Percentiles rank a stretch among this genome's conserved stretches.
These are phyloP conservation scores for Arthroderma sp. DNA, from an alignment of 2,329 filamentous ascomycete genomes.

Conservation along the genomic window DNA sequence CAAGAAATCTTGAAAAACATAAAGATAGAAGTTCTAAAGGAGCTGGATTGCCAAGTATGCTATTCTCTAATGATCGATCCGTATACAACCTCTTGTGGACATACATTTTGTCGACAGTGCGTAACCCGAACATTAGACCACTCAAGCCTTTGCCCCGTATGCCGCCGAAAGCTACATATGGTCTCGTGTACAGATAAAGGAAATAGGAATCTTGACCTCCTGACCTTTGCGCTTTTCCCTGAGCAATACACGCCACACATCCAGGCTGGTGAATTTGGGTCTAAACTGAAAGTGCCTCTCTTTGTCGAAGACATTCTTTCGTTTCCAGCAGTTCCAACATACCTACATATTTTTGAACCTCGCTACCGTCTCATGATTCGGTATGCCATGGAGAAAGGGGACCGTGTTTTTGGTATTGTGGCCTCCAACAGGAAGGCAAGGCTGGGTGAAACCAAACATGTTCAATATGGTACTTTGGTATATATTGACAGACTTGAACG, in stretches of 20 bases:
- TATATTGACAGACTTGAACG: slow-evolving; percentile 61
- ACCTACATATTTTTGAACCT: slow-evolving; percentile 86
- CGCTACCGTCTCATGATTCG: slow-evolving; percentile 82
- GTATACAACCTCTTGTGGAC: slow-evolving; percentile 71
- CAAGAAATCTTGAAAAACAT: slow-evolving; percentile 42
- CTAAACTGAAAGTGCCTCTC: slow-evolving; percentile 46
- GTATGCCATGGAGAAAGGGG: slow-evolving; percentile 54
- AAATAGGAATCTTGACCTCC: slow-evolving; percentile 50
- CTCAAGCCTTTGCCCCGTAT: slow-evolving; percentile 66
- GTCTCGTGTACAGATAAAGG: slow-evolving; percentile 37
- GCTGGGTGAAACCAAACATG: slow-evolving; percentile 44
- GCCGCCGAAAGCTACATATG: slow-evolving; percentile 51
- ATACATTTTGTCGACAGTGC: slow-evolving; percentile 77
- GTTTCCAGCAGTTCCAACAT: slow-evolving; percentile 72
- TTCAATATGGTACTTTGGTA: slow-evolving; percentile 64
- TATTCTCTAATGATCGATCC: slow-evolving; percentile 71
- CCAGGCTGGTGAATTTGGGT: slow-evolving; percentile 41
- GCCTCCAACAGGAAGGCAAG: slow-evolving; percentile 45
- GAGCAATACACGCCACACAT: slow-evolving; percentile 48
- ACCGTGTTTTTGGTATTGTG: slow-evolving; percentile 75
- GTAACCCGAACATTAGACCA: slow-evolving; percentile 65
- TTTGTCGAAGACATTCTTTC: slow-evolving; percentile 66
- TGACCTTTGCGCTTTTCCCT: slow-evolving; percentile 58
- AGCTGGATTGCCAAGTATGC: slow-evolving; percentile 82
- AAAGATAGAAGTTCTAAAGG: slow-evolving; percentile 48